A percentile compares a stretch with the other conserved stretches of the same genome.
Evolutionary conservation across 169 alveolate species (phyloP).

Genomic region (Plasmodium falciparum): DNA sequence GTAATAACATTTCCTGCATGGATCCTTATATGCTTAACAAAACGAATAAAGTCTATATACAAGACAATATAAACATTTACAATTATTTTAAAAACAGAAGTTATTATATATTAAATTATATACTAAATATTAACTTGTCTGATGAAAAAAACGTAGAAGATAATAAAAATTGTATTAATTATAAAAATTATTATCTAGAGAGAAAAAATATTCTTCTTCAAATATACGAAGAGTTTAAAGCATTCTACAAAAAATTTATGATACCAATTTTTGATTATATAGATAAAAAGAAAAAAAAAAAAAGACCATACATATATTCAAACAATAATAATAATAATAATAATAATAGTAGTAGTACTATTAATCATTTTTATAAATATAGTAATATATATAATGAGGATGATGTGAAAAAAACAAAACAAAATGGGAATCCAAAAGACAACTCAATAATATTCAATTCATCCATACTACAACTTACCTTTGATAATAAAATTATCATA

Average conservation of each 20-base stretch:
- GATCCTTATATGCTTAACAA: constrained; percentile 65
- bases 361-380: constrained; percentile 19
- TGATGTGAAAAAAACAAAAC: constrained; percentile 27
- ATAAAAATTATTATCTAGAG: constrained; percentile 34
- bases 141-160: constrained; percentile 24
- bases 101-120: constrained; percentile 26
- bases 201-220: constrained; percentile 45
- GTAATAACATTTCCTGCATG: constrained; percentile 47
- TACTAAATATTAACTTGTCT: constrained; percentile 29
- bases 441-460: not conserved
- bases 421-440: constrained; percentile 4
- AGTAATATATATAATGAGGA: constrained; percentile 17
- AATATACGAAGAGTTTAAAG: constrained; percentile 37
- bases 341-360: not conserved
- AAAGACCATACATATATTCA: too few species aligned
- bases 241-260: constrained; percentile 51
- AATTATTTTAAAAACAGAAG: constrained; percentile 54
- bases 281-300: constrained; percentile 21
- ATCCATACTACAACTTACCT: too few species aligned
- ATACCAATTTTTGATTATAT: constrained; percentile 66
- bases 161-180: constrained; percentile 26
- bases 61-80: constrained; percentile 42
- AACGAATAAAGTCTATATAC: constrained; percentile 44
- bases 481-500: constrained; percentile 34
- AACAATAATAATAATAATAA: not conserved